Evolutionary conservation across 345 rosid species (phyloP).

Genomic region (Eucalyptus polyanthemos): DNA sequence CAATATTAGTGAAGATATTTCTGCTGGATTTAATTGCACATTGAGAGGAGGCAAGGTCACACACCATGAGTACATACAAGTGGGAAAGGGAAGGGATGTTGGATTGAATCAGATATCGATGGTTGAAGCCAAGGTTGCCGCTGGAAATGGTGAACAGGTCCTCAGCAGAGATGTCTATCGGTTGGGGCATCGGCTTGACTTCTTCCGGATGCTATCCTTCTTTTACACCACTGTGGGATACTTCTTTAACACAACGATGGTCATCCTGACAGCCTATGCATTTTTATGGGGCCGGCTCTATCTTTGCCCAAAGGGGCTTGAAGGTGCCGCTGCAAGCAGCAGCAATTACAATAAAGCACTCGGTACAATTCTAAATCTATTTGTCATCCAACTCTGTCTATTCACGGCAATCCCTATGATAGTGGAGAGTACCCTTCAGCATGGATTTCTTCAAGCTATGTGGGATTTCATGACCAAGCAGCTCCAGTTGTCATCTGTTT

Average conservation of each 20-base stretch:
- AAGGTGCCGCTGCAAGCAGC: background rate
- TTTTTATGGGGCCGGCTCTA: background rate
- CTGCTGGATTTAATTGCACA: background rate
- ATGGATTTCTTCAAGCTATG: constrained; percentile 18
- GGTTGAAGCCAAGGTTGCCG: background rate
- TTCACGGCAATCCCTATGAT: constrained; percentile 29
- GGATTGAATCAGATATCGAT: background rate
- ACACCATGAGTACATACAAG: background rate
- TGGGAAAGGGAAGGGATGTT: background rate
- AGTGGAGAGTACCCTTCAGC: constrained; percentile 24
- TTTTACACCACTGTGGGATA: background rate
- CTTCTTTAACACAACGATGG: background rate
- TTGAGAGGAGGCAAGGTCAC: background rate
- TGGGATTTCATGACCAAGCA: constrained; percentile 25
- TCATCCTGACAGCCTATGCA: background rate
- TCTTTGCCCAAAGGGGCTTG: background rate
- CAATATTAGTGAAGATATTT: background rate
- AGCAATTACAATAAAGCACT: background rate
- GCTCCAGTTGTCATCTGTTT: constrained; percentile 27
- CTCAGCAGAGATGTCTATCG: background rate
- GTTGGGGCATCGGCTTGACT: background rate
- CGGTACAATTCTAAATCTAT: background rate
- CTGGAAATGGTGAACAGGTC: background rate
- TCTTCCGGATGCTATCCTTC: background rate
- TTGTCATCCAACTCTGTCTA: constrained; percentile 8